These are phyloP conservation scores for Ceratobasidium sp. DNA, from an alignment of 1,284 basidiomycete species.

Conservation along the genomic window DNA sequence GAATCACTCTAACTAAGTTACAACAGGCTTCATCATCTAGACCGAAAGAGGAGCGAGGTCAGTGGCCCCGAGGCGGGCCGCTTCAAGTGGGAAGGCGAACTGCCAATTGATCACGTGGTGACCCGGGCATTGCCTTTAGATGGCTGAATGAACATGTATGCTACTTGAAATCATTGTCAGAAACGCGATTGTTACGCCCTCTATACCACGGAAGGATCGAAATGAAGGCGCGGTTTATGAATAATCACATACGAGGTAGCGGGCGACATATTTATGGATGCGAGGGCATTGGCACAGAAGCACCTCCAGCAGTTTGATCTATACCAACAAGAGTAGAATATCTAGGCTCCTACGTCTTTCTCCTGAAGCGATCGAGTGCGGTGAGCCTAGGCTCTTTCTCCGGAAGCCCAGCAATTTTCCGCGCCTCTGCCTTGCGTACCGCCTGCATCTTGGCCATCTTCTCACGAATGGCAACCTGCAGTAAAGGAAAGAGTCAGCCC, in stretches of 20 bases:
- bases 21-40: no score
- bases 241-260: not conserved
- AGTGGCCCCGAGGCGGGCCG: no score
- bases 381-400: slow-evolving; percentile 59
- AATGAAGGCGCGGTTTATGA: not conserved
- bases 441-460: slow-evolving; percentile 69
- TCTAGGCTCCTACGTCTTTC: slow-evolving; percentile 13
- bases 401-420: slow-evolving; percentile 60
- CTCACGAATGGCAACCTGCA: slow-evolving; percentile 74
- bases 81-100: not conserved
- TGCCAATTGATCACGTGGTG: not conserved
- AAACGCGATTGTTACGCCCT: no score
- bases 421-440: slow-evolving; percentile 56
- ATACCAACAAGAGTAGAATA: not conserved
- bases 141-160: not conserved
- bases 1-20: no score
- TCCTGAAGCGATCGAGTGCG: slow-evolving; percentile 75
- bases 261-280: not conserved
- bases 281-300: not conserved
- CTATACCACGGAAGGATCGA: no score
- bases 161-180: not conserved
- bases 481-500: not conserved
- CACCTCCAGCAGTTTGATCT: not conserved
- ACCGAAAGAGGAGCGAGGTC: no score
- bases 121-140: not conserved